Evolutionary conservation across 495 filamentous ascomycete genomes (phyloP).

Genomic region (Stereocaulon alpinum): DNA sequence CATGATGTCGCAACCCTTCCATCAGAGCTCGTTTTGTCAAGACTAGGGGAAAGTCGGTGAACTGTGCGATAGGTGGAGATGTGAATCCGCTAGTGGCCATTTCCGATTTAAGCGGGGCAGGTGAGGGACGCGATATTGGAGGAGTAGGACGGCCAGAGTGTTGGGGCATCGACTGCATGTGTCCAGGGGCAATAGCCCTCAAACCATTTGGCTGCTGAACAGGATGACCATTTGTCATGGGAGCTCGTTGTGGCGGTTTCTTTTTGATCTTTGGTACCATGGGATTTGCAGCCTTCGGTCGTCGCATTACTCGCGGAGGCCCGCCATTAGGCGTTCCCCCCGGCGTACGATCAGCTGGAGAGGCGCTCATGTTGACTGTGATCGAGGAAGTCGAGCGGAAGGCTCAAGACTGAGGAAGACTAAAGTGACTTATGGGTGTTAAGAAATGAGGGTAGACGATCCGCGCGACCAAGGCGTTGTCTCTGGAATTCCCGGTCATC

Average conservation of each 20-base stretch:
- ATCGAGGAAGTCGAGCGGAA: not conserved
- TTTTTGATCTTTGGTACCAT: slow-evolving; percentile 54
- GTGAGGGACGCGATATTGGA: slow-evolving; percentile 2
- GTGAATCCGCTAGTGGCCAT: slow-evolving; percentile 51
- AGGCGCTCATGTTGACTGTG: slow-evolving; percentile 43
- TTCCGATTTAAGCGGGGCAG: slow-evolving; percentile 16
- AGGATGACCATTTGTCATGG: not conserved
- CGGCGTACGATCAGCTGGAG: slow-evolving; percentile 38
- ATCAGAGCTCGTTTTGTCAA: slow-evolving; percentile 71
- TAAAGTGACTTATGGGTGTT: not conserved
- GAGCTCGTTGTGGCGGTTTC: slow-evolving; percentile 13
- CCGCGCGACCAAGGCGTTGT: not conserved
- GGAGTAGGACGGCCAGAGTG: slow-evolving; percentile 16
- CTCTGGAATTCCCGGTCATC: not conserved
- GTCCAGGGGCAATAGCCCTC: not conserved
- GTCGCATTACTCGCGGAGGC: slow-evolving; percentile 30
- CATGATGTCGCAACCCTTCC: slow-evolving; percentile 74
- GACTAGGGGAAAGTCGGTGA: slow-evolving; percentile 58
- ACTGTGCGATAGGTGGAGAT: slow-evolving; percentile 40
- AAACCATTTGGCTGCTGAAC: slow-evolving; percentile 10
- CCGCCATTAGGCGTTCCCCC: slow-evolving; percentile 35
- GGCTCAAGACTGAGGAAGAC: not conserved
- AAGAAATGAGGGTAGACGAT: not conserved
- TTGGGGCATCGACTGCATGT: slow-evolving; percentile 13
- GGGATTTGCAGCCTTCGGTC: slow-evolving; percentile 52